Conservation (phyloP, 73 alveolate species). For the Paramecium primaurelia region DNA sequence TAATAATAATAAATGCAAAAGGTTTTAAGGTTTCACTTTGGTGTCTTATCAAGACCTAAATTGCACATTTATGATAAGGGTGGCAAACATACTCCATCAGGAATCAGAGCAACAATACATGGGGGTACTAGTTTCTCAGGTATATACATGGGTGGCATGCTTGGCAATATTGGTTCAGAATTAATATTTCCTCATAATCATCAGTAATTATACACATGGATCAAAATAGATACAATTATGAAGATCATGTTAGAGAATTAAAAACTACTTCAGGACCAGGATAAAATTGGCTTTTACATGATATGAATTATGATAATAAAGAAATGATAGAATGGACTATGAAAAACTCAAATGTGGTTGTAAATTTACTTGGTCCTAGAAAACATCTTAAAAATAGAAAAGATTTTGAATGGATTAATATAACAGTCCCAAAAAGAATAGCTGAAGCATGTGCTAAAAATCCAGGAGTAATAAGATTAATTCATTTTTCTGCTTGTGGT, state of each 20-base stretch:
- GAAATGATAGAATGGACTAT: constrained; percentile 65
- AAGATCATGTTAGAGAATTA: constrained; percentile 54
- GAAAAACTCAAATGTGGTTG: constrained; percentile 65
- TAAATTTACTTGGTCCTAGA: constrained; percentile 64
- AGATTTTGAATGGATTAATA: constrained; percentile 58
- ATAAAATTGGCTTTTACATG: constrained; percentile 16
- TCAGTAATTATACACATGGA: not conserved
- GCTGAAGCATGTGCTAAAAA: constrained; percentile 71
- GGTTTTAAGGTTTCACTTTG: not conserved
- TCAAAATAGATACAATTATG: constrained; percentile 2
- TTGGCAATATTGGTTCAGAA: constrained; percentile 61
- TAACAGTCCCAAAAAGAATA: constrained; percentile 61
- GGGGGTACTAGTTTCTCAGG: constrained; percentile 63
- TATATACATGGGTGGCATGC: constrained; percentile 51
- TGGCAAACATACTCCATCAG: constrained; percentile 34
- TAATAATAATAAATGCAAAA: not conserved
- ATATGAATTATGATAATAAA: constrained; percentile 60
- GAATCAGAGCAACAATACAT: constrained; percentile 61
- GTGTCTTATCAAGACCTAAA: constrained; percentile 43
- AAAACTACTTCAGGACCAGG: constrained; percentile 52
- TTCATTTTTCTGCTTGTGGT: constrained; percentile 74
- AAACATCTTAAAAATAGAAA: constrained; percentile 41
- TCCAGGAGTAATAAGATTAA: constrained; percentile 63
- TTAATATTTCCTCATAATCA: constrained; percentile 59
- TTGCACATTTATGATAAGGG: constrained; percentile 55